Conservation (phyloP, 1,139 yeast species). For the Candida tetrigidarum region DNA sequence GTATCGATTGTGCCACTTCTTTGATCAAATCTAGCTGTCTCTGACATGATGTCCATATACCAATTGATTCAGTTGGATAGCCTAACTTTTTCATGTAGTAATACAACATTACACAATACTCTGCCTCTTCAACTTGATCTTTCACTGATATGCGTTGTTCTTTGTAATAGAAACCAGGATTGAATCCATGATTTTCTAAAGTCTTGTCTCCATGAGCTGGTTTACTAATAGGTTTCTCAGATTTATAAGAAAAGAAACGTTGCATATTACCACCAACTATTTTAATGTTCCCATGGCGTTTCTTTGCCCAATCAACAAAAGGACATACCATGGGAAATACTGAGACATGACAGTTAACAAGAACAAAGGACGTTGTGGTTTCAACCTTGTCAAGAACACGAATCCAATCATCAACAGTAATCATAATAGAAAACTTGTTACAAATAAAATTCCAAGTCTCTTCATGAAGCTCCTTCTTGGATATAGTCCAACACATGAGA, state of each 20-base stretch:
- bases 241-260: conserved; percentile 4
- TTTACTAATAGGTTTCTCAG: not conserved
- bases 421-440: conserved; percentile 6
- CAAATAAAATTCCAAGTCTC: conserved; percentile 5
- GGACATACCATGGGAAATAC: conserved; percentile 1
- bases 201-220: not conserved
- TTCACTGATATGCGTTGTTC: conserved; percentile 43
- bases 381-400: not conserved
- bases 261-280: conserved; percentile 10
- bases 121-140: conserved; percentile 52
- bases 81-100: conserved; percentile 52
- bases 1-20: conserved; percentile 3
- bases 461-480: not conserved
- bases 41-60: conserved; percentile 44
- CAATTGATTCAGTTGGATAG: conserved; percentile 42
- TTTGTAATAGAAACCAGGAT: conserved; percentile 44
- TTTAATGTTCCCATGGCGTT: conserved; percentile 1
- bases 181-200: conserved; percentile 18
- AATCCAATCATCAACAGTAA: conserved; percentile 7
- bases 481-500: not conserved
- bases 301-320: not conserved
- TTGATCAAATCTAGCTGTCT: conserved; percentile 31
- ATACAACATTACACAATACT: conserved; percentile 50
- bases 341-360: conserved; percentile 6
- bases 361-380: not conserved